Percentiles rank a stretch among this genome's conserved stretches.
Conservation (phyloP, 208 protist species). For the Trypanosoma grayi region DNA sequence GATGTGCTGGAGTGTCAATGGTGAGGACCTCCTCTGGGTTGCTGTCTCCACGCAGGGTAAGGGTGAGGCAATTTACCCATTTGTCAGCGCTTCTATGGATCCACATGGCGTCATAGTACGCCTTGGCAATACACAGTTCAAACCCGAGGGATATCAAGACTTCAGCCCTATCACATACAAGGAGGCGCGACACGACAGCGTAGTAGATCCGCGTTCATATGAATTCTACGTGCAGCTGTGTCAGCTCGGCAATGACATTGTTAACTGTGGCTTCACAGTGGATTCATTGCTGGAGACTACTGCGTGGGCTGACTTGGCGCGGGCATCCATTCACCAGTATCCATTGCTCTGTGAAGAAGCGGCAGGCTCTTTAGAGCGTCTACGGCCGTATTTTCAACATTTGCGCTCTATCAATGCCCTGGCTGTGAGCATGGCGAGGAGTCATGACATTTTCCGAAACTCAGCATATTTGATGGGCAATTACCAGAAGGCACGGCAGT, state of each 20-base stretch:
- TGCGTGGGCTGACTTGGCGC: constrained; percentile 18
- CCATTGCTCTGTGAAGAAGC: constrained; percentile 20
- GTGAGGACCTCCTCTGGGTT: constrained; percentile 74
- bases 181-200: constrained; percentile 20
- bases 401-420: constrained; percentile 62
- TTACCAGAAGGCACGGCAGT: constrained; percentile 53
- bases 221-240: constrained; percentile 79
- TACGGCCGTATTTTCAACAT: constrained; percentile 68
- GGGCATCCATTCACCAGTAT: constrained; percentile 22
- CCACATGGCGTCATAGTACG: constrained; percentile 60
- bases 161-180: constrained; percentile 48
- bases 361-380: background rate
- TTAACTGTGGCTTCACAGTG: constrained; percentile 33
- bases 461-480: constrained; percentile 59
- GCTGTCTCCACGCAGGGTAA: constrained; percentile 66
- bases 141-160: constrained; percentile 68
- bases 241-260: constrained; percentile 29
- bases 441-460: constrained; percentile 49
- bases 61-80: constrained; percentile 83
- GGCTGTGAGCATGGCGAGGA: constrained; percentile 64
- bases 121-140: constrained; percentile 77
- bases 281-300: constrained; percentile 31
- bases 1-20: constrained; percentile 89
- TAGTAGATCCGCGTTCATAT: constrained; percentile 45
- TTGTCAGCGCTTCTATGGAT: constrained; percentile 76